Conservation (phyloP, 1,139 yeast species). For the Pichia sorboxylosa region DNA sequence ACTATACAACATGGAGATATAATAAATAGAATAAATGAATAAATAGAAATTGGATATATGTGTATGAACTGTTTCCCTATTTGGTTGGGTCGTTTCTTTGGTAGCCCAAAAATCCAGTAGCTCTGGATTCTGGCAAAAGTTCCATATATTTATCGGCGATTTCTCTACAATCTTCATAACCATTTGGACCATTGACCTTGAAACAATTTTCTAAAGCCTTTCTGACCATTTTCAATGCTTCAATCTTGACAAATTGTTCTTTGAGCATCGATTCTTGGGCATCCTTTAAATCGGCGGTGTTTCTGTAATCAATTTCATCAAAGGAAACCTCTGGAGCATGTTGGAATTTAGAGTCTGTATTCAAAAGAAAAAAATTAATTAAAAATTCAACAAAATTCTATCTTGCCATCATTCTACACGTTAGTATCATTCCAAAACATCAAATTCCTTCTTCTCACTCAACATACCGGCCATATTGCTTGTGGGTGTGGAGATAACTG, state of each 20-base stretch:
- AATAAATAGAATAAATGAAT: neutral
- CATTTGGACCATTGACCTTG: constrained; percentile 56
- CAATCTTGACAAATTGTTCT: constrained; percentile 70
- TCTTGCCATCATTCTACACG: neutral
- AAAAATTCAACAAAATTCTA: no score
- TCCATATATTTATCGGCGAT: constrained; percentile 69
- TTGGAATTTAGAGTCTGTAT: constrained; percentile 14
- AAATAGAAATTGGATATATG: neutral
- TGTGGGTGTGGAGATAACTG: no score
- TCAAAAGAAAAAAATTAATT: no score
- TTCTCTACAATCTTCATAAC: constrained; percentile 67
- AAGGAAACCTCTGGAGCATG: constrained; percentile 71
- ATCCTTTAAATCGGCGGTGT: constrained; percentile 48
- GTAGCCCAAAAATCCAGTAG: constrained; percentile 67
- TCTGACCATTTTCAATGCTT: constrained; percentile 57
- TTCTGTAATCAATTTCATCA: constrained; percentile 70
- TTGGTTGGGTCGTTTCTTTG: constrained; percentile 79
- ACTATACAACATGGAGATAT: neutral
- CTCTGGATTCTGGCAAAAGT: constrained; percentile 56
- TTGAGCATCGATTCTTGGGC: constrained; percentile 72
- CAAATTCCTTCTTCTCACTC: neutral
- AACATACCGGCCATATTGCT: neutral
- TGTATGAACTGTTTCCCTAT: constrained; percentile 22
- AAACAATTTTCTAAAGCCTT: constrained; percentile 61
- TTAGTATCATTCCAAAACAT: neutral